Evolutionary conservation across 2,329 filamentous ascomycete species (phyloP), one percentile per base, ranked within the genome.

Genomic region (Trichoderma oligosporum): DNA sequence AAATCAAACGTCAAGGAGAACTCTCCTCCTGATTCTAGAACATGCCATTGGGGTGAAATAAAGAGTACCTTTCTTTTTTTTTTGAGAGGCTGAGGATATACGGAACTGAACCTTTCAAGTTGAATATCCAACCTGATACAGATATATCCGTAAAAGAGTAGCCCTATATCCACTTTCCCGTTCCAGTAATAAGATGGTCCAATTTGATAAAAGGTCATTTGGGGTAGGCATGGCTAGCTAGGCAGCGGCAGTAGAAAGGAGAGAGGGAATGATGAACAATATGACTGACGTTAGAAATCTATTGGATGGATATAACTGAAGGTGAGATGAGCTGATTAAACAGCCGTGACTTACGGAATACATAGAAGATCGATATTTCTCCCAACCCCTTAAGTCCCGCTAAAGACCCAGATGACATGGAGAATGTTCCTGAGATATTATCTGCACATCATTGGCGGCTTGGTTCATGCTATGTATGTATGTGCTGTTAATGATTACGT

Each of bases 281-380:
- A n/a, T n/a, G n/a, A n/a, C n/a, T n/a, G n/a, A n/a, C n/a, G n/a
- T n/a, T n/a, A n/a, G n/a, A n/a, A n/a, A n/a, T n/a, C n/a, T n/a
- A n/a, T n/a, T n/a, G n/a, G n/a, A n/a, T n/a, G n/a, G n/a, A n/a
- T n/a, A n/a, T n/a, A n/a, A n/a, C n/a, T n/a, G n/a, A n/a, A n/a
- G n/a, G n/a, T n/a, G n/a, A n/a, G n/a, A 24, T 42, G 51, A 54
- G 51, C 39, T 46, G 51, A 38, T 38, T 20, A 29, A 45, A 31
- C 52, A 29, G 38, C 24, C 24, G 52, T 46, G 52, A 41, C 52
- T n/a, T n/a, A n/a, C n/a, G n/a, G n/a, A n/a, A n/a, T n/a, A n/a
- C n/a, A 29, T 22, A 39, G 16, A 45, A 46, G 41, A 22, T 38
- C 31, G 41, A 7, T 38, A 29, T 25, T 29, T 22, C 22, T 9